Percentiles rank a stretch among this genome's conserved stretches.
These are phyloP conservation scores for Aphanomyces invadans DNA, from an alignment of 352 stramenopile species.

Conservation along the genomic window DNA sequence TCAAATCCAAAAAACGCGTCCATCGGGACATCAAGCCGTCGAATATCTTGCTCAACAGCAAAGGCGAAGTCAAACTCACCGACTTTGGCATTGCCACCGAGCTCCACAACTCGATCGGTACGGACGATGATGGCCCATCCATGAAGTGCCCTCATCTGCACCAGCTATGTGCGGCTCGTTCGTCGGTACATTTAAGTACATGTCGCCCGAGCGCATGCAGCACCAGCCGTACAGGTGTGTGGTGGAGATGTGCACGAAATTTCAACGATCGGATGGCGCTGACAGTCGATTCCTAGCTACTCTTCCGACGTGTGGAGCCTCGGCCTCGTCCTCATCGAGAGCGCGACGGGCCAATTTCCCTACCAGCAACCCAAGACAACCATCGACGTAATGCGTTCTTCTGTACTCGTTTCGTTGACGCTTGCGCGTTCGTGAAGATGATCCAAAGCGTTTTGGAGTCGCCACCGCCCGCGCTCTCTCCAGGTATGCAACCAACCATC, in stretches of 20 bases:
- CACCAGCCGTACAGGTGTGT: constrained; percentile 43
- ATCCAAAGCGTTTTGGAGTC: constrained; percentile 70
- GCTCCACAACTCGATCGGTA: constrained; percentile 77
- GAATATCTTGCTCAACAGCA: constrained; percentile 91
- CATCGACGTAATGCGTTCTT: constrained; percentile 75
- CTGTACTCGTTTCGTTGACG: too few species aligned
- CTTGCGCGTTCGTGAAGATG: constrained; percentile 31
- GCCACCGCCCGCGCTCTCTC: constrained; percentile 53
- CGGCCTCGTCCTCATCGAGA: constrained; percentile 87
- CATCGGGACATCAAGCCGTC: constrained; percentile 97
- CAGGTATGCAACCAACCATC: constrained; percentile 2
- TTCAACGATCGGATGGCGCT: background rate
- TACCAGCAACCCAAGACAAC: constrained; percentile 76
- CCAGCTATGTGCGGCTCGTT: constrained; percentile 88
- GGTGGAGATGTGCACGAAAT: background rate
- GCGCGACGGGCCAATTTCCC: constrained; percentile 78
- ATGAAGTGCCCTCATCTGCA: background rate
- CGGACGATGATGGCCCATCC: background rate
- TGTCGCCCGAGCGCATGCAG: constrained; percentile 71
- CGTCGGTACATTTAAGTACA: constrained; percentile 76
- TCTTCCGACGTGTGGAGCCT: constrained; percentile 76
- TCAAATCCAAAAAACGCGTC: constrained; percentile 88
- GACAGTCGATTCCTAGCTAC: too few species aligned
- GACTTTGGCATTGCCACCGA: constrained; percentile 95
- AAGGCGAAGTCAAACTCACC: constrained; percentile 91